Percentiles rank a stretch among this genome's conserved stretches.
Conservation (phyloP, 495 filamentous ascomycete genomes). For the Evernia prunastri region DNA sequence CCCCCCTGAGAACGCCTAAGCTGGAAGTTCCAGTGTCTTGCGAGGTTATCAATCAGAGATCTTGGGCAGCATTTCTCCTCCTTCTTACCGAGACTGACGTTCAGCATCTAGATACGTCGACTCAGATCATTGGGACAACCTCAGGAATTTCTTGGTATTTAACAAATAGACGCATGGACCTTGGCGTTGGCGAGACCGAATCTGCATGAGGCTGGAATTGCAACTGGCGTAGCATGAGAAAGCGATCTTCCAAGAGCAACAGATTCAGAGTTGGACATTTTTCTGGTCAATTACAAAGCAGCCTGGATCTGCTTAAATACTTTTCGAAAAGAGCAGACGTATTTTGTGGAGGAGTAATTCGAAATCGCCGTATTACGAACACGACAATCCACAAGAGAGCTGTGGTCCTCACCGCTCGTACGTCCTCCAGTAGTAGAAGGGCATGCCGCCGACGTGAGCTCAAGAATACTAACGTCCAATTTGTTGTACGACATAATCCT, state of each 20-base stretch:
- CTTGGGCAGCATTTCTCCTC: not conserved
- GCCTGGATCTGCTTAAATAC: not conserved
- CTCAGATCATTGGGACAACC: slow-evolving; percentile 75
- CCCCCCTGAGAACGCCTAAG: not conserved
- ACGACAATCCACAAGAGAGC: not conserved
- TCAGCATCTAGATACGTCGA: slow-evolving; percentile 50
- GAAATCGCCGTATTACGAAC: not conserved
- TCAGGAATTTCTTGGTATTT: slow-evolving; percentile 72
- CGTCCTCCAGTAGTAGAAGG: not conserved
- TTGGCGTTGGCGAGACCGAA: not conserved
- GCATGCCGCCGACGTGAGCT: not conserved
- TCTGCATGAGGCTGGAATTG: not conserved
- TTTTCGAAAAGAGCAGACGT: not conserved
- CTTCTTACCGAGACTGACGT: not conserved
- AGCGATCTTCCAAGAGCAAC: not conserved
- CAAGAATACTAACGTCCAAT: not conserved
- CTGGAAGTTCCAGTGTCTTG: not conserved
- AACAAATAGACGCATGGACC: slow-evolving; percentile 58
- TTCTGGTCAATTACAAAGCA: not conserved
- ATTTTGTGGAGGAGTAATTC: not conserved
- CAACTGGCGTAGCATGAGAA: not conserved
- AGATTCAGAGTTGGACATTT: not conserved
- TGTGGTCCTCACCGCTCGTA: not conserved
- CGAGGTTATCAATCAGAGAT: slow-evolving; percentile 25
- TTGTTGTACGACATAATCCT: not conserved